Evolutionary conservation across 2,329 filamentous ascomycete species (phyloP), one percentile per base, ranked within the genome.

Genomic region (Ceratocystis diversiconidia): DNA sequence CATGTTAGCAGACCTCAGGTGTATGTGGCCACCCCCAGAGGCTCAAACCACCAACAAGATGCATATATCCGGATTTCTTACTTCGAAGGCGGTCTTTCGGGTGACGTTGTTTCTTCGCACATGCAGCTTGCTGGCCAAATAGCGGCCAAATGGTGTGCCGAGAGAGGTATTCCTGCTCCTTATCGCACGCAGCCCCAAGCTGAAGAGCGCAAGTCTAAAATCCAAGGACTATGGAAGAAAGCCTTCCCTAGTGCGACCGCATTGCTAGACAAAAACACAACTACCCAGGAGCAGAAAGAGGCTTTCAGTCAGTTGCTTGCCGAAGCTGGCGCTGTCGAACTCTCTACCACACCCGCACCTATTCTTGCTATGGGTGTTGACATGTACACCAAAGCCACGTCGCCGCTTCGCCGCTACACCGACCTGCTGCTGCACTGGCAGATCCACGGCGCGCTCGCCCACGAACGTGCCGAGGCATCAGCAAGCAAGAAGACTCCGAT

Each of bases 401-500:
- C 82, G 62, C 85, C 85, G 19, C 77, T 88, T n/a, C 82, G 85
- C 43, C 80, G 85, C 55, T 87, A 80, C 73, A 74, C 77, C 4
- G 85, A 88, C 72, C 74, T 88, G 60, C 72, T 88, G 41, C 79
- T 82, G 1, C 85, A 87, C 74, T 87, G 83, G 82, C 85, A 88
- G 72, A 82, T 88, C 68, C 80, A 86, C 70, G 80, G 80, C 1
- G 79, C 82, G 8, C 74, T 88, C 41, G 74, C 76, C 15, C 73
- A 78, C 67, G 79, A 81, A 69, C 75, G 78, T 7, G 68, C 28
- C 66, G 70, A 52, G 69, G 36, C 48, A 22, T 22, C 36, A 10
- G n/a, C 19, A 72, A 19, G 66, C 72, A 5, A 30, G 12, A 19
- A 59, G 28, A 59, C 55, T 5, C 55, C 28, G 12, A n/a, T 32